Conservation (phyloP, 768 basidiomycete species). For the Agaricus subrufescens region DNA sequence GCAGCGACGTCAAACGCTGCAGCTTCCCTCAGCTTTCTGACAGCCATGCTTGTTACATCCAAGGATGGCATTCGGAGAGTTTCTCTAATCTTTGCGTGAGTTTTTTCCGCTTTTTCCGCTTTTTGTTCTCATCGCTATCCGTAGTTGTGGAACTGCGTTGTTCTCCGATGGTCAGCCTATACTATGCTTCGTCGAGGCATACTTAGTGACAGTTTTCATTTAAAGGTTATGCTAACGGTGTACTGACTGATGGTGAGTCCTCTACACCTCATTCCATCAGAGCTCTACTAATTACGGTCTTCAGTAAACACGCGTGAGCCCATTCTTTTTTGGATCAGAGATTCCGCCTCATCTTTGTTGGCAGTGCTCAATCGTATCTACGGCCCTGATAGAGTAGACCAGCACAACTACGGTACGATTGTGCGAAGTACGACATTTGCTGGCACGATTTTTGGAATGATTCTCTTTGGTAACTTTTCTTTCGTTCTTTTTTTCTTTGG, state of each 20-base stretch:
- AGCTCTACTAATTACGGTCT: neutral
- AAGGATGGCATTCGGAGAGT: constrained; percentile 45
- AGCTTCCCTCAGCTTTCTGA: too few relatives aligned
- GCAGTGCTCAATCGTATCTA: constrained; percentile 73
- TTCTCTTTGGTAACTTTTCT: constrained; percentile 51
- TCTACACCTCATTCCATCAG: neutral
- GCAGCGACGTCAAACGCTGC: too few relatives aligned
- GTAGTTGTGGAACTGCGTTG: constrained; percentile 79
- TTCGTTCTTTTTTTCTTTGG: neutral
- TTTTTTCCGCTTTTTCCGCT: constrained; percentile 9
- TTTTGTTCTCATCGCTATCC: neutral
- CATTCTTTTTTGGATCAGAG: neutral
- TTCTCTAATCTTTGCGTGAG: constrained; percentile 82
- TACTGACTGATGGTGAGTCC: constrained; percentile 67
- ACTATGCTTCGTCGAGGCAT: neutral
- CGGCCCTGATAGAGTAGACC: constrained; percentile 43
- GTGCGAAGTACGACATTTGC: constrained; percentile 75
- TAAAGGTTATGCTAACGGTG: constrained; percentile 74
- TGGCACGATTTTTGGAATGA: constrained; percentile 84
- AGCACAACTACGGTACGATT: constrained; percentile 57
- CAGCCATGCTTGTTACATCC: neutral
- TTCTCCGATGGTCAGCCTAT: constrained; percentile 70
- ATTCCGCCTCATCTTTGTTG: neutral
- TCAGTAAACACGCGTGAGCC: constrained; percentile 64
- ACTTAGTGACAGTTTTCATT: neutral